phyloP scores from a whole-genome alignment of 805 yeast genomes.

The Alloascoidea africana region DNA sequence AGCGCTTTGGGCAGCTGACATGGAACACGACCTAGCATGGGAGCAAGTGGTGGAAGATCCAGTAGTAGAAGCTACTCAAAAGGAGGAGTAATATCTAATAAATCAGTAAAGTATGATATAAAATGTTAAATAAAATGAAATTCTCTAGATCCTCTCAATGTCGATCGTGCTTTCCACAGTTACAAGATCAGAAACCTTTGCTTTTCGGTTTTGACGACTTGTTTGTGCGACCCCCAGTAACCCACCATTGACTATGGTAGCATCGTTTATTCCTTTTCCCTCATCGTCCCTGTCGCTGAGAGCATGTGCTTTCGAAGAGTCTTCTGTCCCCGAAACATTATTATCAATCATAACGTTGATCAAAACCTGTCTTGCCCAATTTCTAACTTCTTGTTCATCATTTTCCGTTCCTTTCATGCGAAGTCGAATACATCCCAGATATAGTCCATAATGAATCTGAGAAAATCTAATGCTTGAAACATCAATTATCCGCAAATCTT shows the following conservation, averaged over 20 bases:
- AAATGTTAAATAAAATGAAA: no score
- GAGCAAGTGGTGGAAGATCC: no score
- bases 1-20: no score
- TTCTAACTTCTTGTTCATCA: constrained; percentile 15
- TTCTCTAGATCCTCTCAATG: no score
- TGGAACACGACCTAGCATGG: no score
- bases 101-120: no score
- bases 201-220: not conserved
- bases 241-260: not conserved
- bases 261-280: not conserved
- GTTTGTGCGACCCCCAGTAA: not conserved
- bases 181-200: not conserved
- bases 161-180: not conserved
- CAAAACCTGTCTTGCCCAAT: not conserved
- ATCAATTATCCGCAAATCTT: constrained; percentile 14
- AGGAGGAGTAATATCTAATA: no score
- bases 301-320: no score
- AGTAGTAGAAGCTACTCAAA: no score
- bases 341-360: not conserved
- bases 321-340: not conserved
- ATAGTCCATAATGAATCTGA: constrained; percentile 27
- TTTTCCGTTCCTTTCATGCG: constrained; percentile 16
- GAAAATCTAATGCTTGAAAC: constrained; percentile 20
- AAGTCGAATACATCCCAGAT: constrained; percentile 21
- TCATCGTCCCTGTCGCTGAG: not conserved